These are phyloP conservation scores for Trichomonascaceae sp. DNA, from an alignment of 1,139 yeast species.

Conservation along the genomic window DNA sequence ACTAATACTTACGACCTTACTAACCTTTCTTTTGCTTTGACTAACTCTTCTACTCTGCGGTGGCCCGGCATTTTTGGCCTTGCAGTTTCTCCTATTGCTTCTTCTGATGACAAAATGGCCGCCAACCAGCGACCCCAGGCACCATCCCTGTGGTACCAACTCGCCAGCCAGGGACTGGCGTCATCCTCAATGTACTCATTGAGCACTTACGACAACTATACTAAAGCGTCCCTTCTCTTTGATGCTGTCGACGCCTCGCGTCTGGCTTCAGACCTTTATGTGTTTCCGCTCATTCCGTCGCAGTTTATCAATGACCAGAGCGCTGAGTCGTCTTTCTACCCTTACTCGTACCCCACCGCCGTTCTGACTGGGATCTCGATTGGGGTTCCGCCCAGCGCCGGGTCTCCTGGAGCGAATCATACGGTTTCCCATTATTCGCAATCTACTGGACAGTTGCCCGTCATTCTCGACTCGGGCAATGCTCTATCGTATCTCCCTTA, in stretches of 20 bases:
- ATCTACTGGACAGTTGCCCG: slow-evolving; percentile 34
- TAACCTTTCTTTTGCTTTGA: no score
- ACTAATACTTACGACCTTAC: no score
- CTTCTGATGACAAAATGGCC: no score
- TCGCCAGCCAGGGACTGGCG: slow-evolving; percentile 4
- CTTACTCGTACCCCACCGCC: slow-evolving; percentile 35
- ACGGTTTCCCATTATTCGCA: slow-evolving; percentile 25
- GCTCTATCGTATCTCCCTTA: slow-evolving; percentile 46
- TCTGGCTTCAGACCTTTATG: slow-evolving; percentile 10
- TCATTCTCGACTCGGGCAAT: slow-evolving; percentile 47
- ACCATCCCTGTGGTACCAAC: no score
- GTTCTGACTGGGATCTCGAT: slow-evolving; percentile 37
- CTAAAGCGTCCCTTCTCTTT: slow-evolving; percentile 9
- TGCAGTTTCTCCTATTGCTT: no score
- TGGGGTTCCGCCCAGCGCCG: slow-evolving; percentile 4
- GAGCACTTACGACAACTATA: not conserved
- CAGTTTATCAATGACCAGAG: no score
- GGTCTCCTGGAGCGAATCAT: slow-evolving; percentile 31
- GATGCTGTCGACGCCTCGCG: slow-evolving; percentile 14
- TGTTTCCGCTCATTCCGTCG: no score
- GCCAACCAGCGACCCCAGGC: no score
- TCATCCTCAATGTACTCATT: slow-evolving; percentile 11
- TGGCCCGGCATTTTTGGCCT: no score
- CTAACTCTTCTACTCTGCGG: no score
- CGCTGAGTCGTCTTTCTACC: no score